Percentiles rank a stretch among this genome's conserved stretches.
Conservation (phyloP, 805 yeast species). For the Cyberlindnera euphorbiiphila region DNA sequence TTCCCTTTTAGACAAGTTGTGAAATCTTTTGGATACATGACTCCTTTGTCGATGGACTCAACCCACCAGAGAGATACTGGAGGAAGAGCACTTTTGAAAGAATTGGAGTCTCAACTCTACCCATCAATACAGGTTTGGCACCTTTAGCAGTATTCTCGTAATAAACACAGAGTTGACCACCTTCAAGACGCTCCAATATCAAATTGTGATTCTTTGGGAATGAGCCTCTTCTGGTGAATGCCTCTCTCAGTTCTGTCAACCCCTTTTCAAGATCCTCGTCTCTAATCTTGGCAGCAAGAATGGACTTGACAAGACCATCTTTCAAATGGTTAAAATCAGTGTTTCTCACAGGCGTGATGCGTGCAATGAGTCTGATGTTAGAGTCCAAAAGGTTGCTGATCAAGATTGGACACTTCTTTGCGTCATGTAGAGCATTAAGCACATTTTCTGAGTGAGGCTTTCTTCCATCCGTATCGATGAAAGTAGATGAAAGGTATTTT, state of each 20-base stretch:
- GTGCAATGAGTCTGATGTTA: conserved; percentile 59
- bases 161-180: conserved; percentile 44
- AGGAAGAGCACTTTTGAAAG: conserved; percentile 66
- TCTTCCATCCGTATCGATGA: conserved; percentile 32
- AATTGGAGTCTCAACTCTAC: conserved; percentile 56
- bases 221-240: conserved; percentile 61
- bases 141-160: conserved; percentile 40
- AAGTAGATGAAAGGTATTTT: conserved; percentile 34
- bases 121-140: conserved; percentile 41
- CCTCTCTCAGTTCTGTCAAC: conserved; percentile 57
- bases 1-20: conserved; percentile 16
- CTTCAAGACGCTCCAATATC: conserved; percentile 47
- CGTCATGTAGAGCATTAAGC: conserved; percentile 44
- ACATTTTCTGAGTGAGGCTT: conserved; percentile 39
- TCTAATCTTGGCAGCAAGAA: conserved; percentile 57
- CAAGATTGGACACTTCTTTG: conserved; percentile 47
- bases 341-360: conserved; percentile 83
- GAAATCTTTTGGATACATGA: conserved; percentile 38
- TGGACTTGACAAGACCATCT: conserved; percentile 84
- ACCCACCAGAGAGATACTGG: conserved; percentile 76
- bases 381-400: conserved; percentile 54
- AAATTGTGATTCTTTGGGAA: conserved; percentile 74
- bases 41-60: conserved; percentile 51
- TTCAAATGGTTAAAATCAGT: conserved; percentile 87
- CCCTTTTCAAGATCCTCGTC: conserved; percentile 54